phyloP scores from a whole-genome alignment of 768 basidiomycete genomes.

The Lactarius psammicola region DNA sequence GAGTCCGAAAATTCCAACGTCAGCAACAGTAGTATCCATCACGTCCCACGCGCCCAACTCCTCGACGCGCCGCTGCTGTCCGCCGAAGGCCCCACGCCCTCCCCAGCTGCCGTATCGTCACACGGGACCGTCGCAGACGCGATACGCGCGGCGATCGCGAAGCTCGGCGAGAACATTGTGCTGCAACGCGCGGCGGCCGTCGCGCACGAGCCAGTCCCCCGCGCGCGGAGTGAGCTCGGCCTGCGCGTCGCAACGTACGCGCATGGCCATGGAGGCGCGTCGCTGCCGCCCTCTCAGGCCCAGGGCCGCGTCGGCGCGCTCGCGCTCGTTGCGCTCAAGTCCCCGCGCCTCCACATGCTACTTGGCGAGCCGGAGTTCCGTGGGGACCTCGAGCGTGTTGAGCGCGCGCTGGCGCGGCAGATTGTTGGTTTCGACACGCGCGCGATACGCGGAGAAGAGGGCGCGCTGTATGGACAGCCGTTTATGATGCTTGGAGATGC shows the following conservation, averaged over 20 bases:
- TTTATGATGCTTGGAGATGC: constrained; percentile 26
- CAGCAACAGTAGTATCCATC: constrained; percentile 40
- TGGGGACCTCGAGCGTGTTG: constrained; percentile 25
- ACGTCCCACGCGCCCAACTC: constrained; percentile 52
- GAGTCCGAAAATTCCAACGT: constrained; percentile 26
- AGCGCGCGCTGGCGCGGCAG: constrained; percentile 26
- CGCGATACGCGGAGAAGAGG: constrained; percentile 18
- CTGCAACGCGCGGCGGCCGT: constrained; percentile 53
- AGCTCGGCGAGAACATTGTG: constrained; percentile 77
- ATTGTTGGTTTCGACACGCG: constrained; percentile 28
- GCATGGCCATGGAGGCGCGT: constrained; percentile 16
- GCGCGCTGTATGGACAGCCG: constrained; percentile 27
- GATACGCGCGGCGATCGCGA: constrained; percentile 67
- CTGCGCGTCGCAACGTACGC: constrained; percentile 26
- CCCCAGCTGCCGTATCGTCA: constrained; percentile 31
- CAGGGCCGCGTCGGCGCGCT: constrained; percentile 27
- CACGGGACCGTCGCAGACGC: constrained; percentile 55
- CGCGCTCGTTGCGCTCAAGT: constrained; percentile 26
- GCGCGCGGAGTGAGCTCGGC: constrained; percentile 6
- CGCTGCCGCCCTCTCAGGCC: neutral
- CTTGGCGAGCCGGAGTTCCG: constrained; percentile 17
- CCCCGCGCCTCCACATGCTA: constrained; percentile 18
- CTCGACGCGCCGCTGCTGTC: constrained; percentile 69
- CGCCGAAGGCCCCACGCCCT: constrained; percentile 17
- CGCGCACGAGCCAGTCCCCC: constrained; percentile 32